These are phyloP conservation scores for Athelia psychrophila DNA, from an alignment of 1,284 basidiomycete genomes.

Conservation along the genomic window DNA sequence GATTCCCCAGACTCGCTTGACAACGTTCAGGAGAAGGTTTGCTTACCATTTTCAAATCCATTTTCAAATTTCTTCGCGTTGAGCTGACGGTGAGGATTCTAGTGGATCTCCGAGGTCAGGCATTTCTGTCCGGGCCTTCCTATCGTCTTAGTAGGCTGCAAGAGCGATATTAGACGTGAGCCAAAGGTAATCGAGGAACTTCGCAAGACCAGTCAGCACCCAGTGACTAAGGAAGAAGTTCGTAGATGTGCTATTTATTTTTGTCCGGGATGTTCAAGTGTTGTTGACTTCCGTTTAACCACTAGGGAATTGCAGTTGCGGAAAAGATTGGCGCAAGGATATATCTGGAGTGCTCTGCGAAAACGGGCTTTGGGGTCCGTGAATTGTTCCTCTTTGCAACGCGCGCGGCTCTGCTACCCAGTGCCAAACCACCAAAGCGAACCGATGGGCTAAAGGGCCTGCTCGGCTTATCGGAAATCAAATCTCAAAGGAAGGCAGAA, in stretches of 20 bases:
- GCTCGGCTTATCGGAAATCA: no score
- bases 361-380: conserved; percentile 85
- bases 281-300: not conserved
- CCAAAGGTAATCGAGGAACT: conserved; percentile 78
- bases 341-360: conserved; percentile 91
- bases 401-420: conserved; percentile 76
- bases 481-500: no score
- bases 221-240: conserved; percentile 76
- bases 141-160: conserved; percentile 90
- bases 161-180: conserved; percentile 86
- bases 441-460: no score
- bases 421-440: no score
- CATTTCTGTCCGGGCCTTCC: conserved; percentile 90
- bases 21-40: conserved; percentile 94
- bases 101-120: conserved; percentile 95
- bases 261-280: no score
- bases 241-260: conserved; percentile 21
- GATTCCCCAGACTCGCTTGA: conserved; percentile 92
- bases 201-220: conserved; percentile 77
- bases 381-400: conserved; percentile 93
- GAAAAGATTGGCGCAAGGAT: conserved; percentile 87
- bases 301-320: conserved; percentile 80
- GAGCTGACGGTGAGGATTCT: conserved; percentile 8
- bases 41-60: not conserved
- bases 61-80: conserved; percentile 1